These are phyloP conservation scores for Lepiota subincarnata DNA, from an alignment of 768 basidiomycete genomes.

Conservation along the genomic window DNA sequence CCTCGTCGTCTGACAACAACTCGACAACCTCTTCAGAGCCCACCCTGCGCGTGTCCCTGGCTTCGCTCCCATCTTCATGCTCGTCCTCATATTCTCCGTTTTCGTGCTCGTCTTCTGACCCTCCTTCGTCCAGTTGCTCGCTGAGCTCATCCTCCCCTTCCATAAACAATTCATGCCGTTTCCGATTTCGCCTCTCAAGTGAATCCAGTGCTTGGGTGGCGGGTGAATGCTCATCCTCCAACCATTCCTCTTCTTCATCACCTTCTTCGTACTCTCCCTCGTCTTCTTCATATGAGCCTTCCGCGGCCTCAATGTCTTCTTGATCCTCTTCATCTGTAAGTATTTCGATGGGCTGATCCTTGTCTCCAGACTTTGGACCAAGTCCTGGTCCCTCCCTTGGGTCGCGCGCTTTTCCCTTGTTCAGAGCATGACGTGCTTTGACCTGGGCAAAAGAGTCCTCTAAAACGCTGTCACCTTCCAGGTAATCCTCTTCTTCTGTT, in stretches of 20 bases:
- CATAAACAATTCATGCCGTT: neutral
- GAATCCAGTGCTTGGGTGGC: constrained; percentile 13
- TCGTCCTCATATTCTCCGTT: constrained; percentile 18
- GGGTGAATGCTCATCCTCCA: constrained; percentile 15
- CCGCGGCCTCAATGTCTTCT: constrained; percentile 17
- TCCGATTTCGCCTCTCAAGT: neutral
- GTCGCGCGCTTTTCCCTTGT: constrained; percentile 60
- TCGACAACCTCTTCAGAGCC: neutral
- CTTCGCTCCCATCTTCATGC: constrained; percentile 18
- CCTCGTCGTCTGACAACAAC: constrained; percentile 6
- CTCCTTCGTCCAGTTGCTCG: constrained; percentile 15
- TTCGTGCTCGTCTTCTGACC: constrained; percentile 20
- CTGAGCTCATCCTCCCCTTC: constrained; percentile 9
- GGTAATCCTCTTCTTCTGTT: constrained; percentile 15
- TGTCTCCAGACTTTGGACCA: constrained; percentile 28
- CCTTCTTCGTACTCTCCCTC: constrained; percentile 19
- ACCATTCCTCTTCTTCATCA: constrained; percentile 17
- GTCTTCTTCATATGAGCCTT: constrained; percentile 25
- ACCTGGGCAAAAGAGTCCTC: constrained; percentile 58
- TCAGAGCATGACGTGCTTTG: constrained; percentile 38
- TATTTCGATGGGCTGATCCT: constrained; percentile 45
- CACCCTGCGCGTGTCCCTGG: neutral
- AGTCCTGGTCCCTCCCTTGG: constrained; percentile 57
- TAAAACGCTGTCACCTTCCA: constrained; percentile 28
- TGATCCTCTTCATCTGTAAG: constrained; percentile 26